Conservation (phyloP, 805 yeast species). For the Scheffersomyces coipomensis region DNA sequence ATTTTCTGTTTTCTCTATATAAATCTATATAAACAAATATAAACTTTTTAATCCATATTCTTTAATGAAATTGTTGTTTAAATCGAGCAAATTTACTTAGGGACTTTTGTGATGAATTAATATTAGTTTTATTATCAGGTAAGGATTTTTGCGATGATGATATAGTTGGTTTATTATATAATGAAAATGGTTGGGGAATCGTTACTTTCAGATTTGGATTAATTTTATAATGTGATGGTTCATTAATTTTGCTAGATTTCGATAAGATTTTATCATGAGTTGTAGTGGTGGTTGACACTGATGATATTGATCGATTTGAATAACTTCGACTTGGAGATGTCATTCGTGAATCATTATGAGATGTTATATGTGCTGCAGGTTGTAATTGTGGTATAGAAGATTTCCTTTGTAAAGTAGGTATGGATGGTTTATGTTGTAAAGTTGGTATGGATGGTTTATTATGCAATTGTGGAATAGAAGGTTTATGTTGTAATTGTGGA, state of each 20-base stretch:
- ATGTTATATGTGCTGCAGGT: too few relatives aligned
- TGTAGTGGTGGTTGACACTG: too few relatives aligned
- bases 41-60: neutral
- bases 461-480: constrained; percentile 11
- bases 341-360: too few relatives aligned
- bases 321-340: too few relatives aligned
- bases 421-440: constrained; percentile 16
- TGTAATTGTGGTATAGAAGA: constrained; percentile 12
- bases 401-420: constrained; percentile 9
- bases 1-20: neutral
- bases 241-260: too few relatives aligned
- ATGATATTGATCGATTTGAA: too few relatives aligned
- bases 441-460: constrained; percentile 12
- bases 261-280: too few relatives aligned
- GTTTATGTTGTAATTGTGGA: constrained; percentile 9
- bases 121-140: too few relatives aligned
- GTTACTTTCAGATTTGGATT: too few relatives aligned
- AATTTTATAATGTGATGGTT: too few relatives aligned
- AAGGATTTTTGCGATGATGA: constrained; percentile 38
- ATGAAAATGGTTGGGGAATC: constrained; percentile 26
- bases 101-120: constrained; percentile 39
- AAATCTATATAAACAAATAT: neutral
- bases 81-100: constrained; percentile 33
- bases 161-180: constrained; percentile 39
- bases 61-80: constrained; percentile 27